These are phyloP conservation scores for Rhazya stricta DNA, from an alignment of 257 asterid genomes.

Conservation along the genomic window DNA sequence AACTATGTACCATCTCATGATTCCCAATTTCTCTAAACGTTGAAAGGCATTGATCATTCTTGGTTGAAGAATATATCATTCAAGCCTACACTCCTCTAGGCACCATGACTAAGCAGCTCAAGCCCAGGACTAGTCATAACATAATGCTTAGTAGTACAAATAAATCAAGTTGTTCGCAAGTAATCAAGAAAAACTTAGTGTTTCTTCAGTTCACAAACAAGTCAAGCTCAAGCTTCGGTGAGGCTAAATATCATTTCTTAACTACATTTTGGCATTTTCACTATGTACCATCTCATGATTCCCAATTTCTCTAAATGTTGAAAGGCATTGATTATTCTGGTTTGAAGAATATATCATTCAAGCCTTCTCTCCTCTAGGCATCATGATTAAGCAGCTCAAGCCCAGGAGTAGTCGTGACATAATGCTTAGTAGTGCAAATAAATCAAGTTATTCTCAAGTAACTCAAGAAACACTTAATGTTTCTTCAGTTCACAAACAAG, in stretches of 20 bases:
- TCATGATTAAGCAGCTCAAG: not conserved
- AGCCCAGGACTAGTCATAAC: not conserved
- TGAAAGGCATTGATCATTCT: not conserved
- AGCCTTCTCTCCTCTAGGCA: not conserved
- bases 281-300: not conserved
- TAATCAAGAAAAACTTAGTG: not conserved
- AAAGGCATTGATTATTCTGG: not conserved
- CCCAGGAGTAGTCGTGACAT: not conserved
- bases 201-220: not conserved
- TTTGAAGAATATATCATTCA: not conserved
- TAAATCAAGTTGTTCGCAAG: not conserved
- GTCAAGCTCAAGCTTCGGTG: not conserved
- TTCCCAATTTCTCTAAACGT: not conserved
- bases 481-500: not conserved
- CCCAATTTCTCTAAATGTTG: not conserved
- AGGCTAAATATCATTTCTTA: not conserved
- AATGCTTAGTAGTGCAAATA: not conserved
- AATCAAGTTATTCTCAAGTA: not conserved
- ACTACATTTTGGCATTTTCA: not conserved
- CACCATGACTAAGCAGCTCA: not conserved
- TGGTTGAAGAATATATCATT: not conserved
- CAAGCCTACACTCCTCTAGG: not conserved
- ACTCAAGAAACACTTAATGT: not conserved
- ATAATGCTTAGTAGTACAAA: not conserved
- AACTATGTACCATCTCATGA: not conserved